phyloP scores from a whole-genome alignment of 1,284 basidiomycete species.

The Ceratobasidium sp. region DNA sequence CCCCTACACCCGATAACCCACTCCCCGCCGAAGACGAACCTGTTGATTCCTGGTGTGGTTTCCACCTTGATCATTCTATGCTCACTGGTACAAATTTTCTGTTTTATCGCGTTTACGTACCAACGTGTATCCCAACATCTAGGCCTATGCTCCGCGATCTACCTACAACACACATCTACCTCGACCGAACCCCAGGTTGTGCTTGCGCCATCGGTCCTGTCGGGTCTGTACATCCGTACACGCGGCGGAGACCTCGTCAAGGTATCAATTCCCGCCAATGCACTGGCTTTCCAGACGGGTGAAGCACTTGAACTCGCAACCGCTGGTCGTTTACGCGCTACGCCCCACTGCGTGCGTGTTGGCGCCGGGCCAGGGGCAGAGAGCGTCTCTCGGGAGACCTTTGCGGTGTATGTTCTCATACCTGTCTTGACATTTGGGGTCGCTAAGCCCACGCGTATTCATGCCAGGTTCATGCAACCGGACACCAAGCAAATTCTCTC shows the following conservation, averaged over 20 bases:
- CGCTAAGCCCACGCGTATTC: not conserved
- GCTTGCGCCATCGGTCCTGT: slow-evolving; percentile 72
- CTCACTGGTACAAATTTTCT: slow-evolving; percentile 18
- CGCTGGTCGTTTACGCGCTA: slow-evolving; percentile 77
- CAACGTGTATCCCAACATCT: slow-evolving; percentile 66
- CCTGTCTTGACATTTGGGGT: not conserved
- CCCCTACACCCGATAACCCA: slow-evolving; percentile 62
- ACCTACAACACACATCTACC: slow-evolving; percentile 60
- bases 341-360: slow-evolving; percentile 89
- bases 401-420: slow-evolving; percentile 56
- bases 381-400: slow-evolving; percentile 81
- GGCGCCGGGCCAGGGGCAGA: slow-evolving; percentile 62
- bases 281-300: slow-evolving; percentile 91
- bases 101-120: not conserved
- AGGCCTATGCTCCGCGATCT: slow-evolving; percentile 91
- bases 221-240: slow-evolving; percentile 90
- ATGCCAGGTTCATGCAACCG: slow-evolving; percentile 90
- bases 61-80: slow-evolving; percentile 53
- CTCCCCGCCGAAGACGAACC: slow-evolving; percentile 63
- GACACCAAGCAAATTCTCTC: slow-evolving; percentile 81
- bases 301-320: slow-evolving; percentile 91
- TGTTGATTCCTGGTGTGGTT: slow-evolving; percentile 75
- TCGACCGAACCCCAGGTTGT: slow-evolving; percentile 62
- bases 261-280: slow-evolving; percentile 83
- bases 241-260: slow-evolving; percentile 79